Evolutionary conservation across 306 rosid genomes (phyloP).

Genomic region (Pyrus bretschneideri): DNA sequence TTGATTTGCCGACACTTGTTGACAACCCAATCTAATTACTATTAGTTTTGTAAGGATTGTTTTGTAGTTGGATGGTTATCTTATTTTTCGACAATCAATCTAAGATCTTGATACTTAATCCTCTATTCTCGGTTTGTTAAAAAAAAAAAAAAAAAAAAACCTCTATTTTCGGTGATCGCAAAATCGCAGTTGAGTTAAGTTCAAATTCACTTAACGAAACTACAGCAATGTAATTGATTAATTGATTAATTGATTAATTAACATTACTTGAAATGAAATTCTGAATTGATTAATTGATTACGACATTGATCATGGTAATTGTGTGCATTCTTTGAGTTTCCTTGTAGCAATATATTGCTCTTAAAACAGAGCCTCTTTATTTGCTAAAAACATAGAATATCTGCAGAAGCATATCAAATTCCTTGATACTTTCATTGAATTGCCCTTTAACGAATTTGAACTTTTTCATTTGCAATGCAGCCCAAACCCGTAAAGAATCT

Average conservation of each 20-base stretch:
- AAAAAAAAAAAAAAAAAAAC: too few relatives aligned
- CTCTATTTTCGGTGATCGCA: background rate
- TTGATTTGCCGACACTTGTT: constrained; percentile 5
- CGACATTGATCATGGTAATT: background rate
- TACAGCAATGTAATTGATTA: background rate
- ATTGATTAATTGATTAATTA: background rate
- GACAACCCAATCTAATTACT: background rate
- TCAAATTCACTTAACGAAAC: background rate
- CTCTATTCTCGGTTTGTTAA: background rate
- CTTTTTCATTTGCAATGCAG: constrained; percentile 33
- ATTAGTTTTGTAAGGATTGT: background rate
- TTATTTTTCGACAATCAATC: background rate
- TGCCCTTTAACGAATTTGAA: background rate
- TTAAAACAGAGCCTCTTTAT: background rate
- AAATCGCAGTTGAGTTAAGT: background rate
- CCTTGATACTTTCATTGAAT: background rate
- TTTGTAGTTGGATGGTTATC: background rate
- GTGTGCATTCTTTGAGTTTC: background rate
- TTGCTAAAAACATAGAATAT: background rate
- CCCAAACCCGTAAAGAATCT: constrained; percentile 71
- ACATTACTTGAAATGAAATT: background rate
- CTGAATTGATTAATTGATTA: background rate
- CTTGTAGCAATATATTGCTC: background rate
- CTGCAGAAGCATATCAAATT: background rate
- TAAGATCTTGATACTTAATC: background rate